These are phyloP conservation scores for Calocera viscosa DNA, from an alignment of 768 basidiomycete genomes.

Conservation along the genomic window DNA sequence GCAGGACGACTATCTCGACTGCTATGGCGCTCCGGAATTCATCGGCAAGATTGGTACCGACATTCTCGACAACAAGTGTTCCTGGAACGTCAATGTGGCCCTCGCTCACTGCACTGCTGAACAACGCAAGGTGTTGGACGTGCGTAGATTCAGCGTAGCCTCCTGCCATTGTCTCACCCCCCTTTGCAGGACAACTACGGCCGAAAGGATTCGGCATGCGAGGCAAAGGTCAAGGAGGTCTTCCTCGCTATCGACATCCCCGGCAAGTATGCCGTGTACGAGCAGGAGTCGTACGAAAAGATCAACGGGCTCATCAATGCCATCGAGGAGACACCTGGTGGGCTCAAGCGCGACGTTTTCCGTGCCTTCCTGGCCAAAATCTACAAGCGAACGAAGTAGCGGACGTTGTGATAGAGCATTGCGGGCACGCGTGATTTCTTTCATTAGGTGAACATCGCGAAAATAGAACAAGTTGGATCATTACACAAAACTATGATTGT, in stretches of 20 bases:
- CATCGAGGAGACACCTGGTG: conserved; percentile 45
- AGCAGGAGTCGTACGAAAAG: conserved; percentile 54
- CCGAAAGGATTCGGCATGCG: conserved; percentile 41
- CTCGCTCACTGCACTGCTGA: conserved; percentile 35
- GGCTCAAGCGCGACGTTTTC: conserved; percentile 57
- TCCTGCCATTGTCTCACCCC: conserved; percentile 29
- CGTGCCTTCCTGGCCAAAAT: conserved; percentile 82
- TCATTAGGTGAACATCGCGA: no score
- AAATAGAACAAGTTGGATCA: no score
- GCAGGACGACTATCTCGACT: conserved; percentile 96
- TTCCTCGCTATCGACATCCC: conserved; percentile 61
- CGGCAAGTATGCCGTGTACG: conserved; percentile 60
- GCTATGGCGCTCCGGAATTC: conserved; percentile 73
- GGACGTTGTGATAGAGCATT: no score
- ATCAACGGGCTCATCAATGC: conserved; percentile 56
- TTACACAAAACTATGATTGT: no score
- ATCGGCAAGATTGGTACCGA: conserved; percentile 97
- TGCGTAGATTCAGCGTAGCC: conserved; percentile 18
- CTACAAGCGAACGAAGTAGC: conserved; percentile 43
- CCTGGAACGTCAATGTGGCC: conserved; percentile 89
- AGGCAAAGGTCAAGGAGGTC: conserved; percentile 52
- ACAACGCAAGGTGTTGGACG: conserved; percentile 35
- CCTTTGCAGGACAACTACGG: conserved; percentile 60
- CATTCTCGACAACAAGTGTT: conserved; percentile 97
- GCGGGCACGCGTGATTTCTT: no score